Conservation (phyloP, 768 basidiomycete species). For the Psilocybe sp. region DNA sequence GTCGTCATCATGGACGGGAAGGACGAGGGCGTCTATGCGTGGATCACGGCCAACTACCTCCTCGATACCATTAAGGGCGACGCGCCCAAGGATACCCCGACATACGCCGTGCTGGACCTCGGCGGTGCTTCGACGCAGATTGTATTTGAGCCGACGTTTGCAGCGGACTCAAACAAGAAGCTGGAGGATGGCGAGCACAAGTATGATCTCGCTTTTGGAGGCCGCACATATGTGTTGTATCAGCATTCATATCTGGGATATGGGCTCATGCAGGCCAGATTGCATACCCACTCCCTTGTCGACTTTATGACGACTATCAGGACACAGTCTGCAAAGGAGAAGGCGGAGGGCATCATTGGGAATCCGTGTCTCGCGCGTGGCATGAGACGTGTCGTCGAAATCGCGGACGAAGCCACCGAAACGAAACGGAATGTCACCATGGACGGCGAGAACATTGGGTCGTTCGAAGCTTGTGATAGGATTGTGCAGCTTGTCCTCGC, state of each 20-base stretch:
- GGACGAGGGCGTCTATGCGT: conserved; percentile 97
- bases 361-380: conserved; percentile 84
- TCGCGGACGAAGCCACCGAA: conserved; percentile 47
- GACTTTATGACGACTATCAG: conserved; percentile 73
- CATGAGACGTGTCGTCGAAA: conserved; percentile 58
- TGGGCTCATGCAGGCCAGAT: conserved; percentile 86
- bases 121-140: conserved; percentile 98
- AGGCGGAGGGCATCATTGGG: conserved; percentile 32
- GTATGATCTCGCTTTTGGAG: conserved; percentile 79
- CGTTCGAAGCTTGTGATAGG: conserved; percentile 82
- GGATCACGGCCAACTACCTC: conserved; percentile 97
- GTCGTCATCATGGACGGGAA: conserved; percentile 93
- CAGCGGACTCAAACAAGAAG: conserved; percentile 26
- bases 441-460: conserved; percentile 78
- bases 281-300: conserved; percentile 83
- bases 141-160: conserved; percentile 83
- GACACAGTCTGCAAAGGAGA: conserved; percentile 16
- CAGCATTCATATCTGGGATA: conserved; percentile 99
- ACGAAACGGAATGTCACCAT: conserved; percentile 69
- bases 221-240: conserved; percentile 72
- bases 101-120: conserved; percentile 91
- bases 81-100: conserved; percentile 38
- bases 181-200: conserved; percentile 86
- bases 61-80: conserved; percentile 67
- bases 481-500: conserved; percentile 88